Base-by-base conservation (phyloP, 345 rosid genomes). In the Kandelia obovata region DNA sequence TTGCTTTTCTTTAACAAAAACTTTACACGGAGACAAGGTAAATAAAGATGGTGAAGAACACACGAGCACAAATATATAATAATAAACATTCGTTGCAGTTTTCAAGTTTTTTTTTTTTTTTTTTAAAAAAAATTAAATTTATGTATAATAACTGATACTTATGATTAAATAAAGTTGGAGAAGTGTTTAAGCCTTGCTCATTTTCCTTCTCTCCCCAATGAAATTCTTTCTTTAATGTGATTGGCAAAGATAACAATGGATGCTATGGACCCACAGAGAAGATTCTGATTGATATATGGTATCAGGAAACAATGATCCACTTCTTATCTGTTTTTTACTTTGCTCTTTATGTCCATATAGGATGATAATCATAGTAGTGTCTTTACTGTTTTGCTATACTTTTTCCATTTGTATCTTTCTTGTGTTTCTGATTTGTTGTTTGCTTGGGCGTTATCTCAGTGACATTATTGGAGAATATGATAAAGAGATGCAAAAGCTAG, bases 401-500 rank as follows among this genome's bases (percentile, higher is more conserved):
- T 52, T 23, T 37, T 58, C 34, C 34, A 72, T n/a, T 8, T 6
- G 6, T 39, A 32, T 15, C 32, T 64, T 16, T 28, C 25, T 8
- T 39, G 61, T 39, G 4, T 31, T 20, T 2, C 53, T 17, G 8
- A 55, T 5, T 35, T 34, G 5, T 1, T 13, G 3, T n/a, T 7
- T 46, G 34, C 58, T 57, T 71, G 25, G 39, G 37, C 26, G 5
- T 53, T 0, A 39, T 34, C 13, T 27, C 78, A 94, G 98, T 75
- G 83, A 78, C 27, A 78, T 74, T 17, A 78, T 85, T 27, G 77
- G 81, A 68, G 89, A 78, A 65, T 91, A 94, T 75, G 76, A 84
- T 64, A 66, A 79, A 64, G 90, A 82, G 65, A 91, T 91, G 97
- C 83, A 81, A 74, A 85, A 74, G 72, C 69, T 91, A 55, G 91